Base-by-base conservation (phyloP, 768 basidiomycete genomes). In the Agrocybe pediades region DNA sequence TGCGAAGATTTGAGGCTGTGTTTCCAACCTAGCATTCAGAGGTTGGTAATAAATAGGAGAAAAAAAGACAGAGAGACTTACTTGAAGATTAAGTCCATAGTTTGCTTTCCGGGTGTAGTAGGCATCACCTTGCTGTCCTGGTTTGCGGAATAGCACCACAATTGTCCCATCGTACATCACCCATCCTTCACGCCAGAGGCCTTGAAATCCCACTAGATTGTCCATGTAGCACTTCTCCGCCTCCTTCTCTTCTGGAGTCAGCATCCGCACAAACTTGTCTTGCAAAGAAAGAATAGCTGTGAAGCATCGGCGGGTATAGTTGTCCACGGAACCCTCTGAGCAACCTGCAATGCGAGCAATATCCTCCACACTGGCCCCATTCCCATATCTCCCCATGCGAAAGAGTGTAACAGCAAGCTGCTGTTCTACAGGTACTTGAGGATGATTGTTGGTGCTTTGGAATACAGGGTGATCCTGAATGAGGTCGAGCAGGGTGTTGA, bases 41-140 rank as follows among this genome's bases (percentile, higher is more conserved):
- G n/a, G 19, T 6, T 29, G 47, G 41, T 23, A 9, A 42, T 23
- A 19, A 36, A 2, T 17, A 9, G 15, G 9, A n/a, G n/a, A 17
- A n/a, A n/a, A 46, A 21, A 55, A 27, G 23, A 51, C 6, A 50
- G n/a, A n/a, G 17, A 30, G 17, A 59, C 57, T 6, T 48, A 72
- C 69, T 65, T 73, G 71, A 8, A 67, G 48, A 64, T 74, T 74
- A 1, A 73, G 55, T 2, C 68, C 73, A 64, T 74, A 72, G 46
- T 70, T 73, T 3, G 46, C 46, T 51, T 73, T 74, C 6, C 69
- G 41, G 2, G 71, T 68, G 46, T 61, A 73, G 49, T 74, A 75
- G 19, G 65, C 67, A 60, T 72, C 67, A 23, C 72, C 70, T 55
- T 73, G 59, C 6, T 59, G 39, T 0, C 59, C 63, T 15, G 69